These are phyloP conservation scores for Monilinia laxa DNA, from an alignment of 2,329 filamentous ascomycete genomes.

Conservation along the genomic window DNA sequence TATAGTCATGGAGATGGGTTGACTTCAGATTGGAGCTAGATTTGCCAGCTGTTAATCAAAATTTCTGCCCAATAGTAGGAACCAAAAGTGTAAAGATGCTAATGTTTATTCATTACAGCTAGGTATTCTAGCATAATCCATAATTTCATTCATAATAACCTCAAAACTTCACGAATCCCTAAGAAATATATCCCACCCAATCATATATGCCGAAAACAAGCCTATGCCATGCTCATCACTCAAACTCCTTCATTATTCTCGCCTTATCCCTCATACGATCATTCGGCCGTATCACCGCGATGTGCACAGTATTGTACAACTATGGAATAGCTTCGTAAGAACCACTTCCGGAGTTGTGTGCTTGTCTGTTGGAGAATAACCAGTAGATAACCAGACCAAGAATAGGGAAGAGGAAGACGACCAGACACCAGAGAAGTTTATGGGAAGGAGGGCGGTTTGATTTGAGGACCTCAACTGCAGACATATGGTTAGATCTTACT, in stretches of 20 bases:
- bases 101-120: constrained; percentile 11
- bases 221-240: not conserved
- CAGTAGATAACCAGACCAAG: constrained; percentile 62
- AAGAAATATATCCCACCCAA: not conserved
- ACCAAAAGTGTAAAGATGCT: not conserved
- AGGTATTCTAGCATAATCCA: constrained; percentile 1
- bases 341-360: constrained; percentile 50
- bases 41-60: not conserved
- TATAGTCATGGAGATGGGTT: not conserved
- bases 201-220: constrained; percentile 9
- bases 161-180: not conserved
- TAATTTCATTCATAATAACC: constrained; percentile 1
- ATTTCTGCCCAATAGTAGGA: not conserved
- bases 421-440: constrained; percentile 62
- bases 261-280: not conserved
- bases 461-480: constrained; percentile 61
- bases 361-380: constrained; percentile 60
- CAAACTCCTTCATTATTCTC: constrained; percentile 7
- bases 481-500: constrained; percentile 11
- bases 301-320: not conserved
- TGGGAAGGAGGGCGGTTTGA: constrained; percentile 57
- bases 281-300: not conserved
- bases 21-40: not conserved
- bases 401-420: constrained; percentile 65
- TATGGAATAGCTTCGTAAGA: constrained; percentile 52